Conservation (phyloP, 352 stramenopile genomes). For the Pythium myriotylum region DNA sequence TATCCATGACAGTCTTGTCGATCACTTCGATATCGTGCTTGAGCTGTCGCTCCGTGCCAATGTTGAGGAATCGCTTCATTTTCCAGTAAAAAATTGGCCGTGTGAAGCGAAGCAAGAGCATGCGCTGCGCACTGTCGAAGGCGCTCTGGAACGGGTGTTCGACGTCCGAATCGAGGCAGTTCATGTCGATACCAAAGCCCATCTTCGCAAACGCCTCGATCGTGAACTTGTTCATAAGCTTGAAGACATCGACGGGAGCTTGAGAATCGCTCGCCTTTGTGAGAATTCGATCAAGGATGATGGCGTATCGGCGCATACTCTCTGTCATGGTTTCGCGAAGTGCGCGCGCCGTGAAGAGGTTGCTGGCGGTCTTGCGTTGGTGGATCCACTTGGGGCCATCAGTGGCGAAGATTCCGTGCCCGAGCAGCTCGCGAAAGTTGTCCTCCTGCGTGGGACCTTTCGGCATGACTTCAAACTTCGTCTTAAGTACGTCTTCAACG, state of each 20-base stretch:
- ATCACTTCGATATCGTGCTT: constrained; percentile 42
- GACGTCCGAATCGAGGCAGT: constrained; percentile 14
- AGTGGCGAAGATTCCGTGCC: constrained; percentile 28
- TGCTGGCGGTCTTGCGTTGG: constrained; percentile 55
- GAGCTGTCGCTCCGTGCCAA: constrained; percentile 41
- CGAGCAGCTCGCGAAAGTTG: constrained; percentile 17
- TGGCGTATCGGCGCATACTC: constrained; percentile 27
- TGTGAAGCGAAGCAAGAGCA: constrained; percentile 35
- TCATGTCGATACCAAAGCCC: constrained; percentile 37
- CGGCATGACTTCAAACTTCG: constrained; percentile 19
- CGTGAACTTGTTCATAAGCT: constrained; percentile 48
- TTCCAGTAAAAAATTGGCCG: constrained; percentile 50
- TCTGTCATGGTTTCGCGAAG: constrained; percentile 5
- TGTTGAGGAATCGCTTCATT: constrained; percentile 31
- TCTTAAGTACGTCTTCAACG: constrained; percentile 30
- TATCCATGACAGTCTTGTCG: constrained; percentile 48
- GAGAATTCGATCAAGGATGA: constrained; percentile 28
- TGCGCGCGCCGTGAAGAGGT: constrained; percentile 36
- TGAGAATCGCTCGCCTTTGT: constrained; percentile 4
- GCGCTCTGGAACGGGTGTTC: constrained; percentile 34
- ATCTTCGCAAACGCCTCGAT: constrained; percentile 57
- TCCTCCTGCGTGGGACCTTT: constrained; percentile 17
- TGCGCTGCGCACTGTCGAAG: constrained; percentile 46
- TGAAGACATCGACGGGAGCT: constrained; percentile 34
- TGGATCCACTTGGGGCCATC: constrained; percentile 31